Conservation (phyloP, 495 filamentous ascomycete genomes). For the Penicillium dipodomyicola region DNA sequence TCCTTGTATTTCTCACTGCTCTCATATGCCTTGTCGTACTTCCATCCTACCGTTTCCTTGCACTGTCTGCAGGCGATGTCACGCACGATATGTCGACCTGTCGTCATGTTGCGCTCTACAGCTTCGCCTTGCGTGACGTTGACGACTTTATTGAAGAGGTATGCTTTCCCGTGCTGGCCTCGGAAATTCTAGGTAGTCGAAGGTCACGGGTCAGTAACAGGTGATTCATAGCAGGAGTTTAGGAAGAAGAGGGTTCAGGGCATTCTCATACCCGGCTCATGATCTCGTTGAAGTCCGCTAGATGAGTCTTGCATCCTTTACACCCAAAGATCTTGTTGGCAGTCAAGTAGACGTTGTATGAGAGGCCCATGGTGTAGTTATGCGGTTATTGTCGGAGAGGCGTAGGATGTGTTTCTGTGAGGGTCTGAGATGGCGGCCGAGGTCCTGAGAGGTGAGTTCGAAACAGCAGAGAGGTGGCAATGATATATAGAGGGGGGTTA, state of each 20-base stretch:
- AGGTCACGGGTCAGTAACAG: conserved; percentile 16
- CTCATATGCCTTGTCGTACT: conserved; percentile 98
- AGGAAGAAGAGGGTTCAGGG: conserved; percentile 17
- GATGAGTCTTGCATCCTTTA: conserved; percentile 92
- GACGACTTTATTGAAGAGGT: conserved; percentile 91
- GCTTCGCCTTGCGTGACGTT: conserved; percentile 80
- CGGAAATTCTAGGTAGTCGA: conserved; percentile 79
- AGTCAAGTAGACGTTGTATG: conserved; percentile 94
- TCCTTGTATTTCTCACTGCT: conserved; percentile 94
- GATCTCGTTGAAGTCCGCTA: conserved; percentile 92
- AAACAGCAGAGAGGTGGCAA: conserved; percentile 8
- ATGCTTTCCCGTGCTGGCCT: conserved; percentile 97
- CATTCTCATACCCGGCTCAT: conserved; percentile 72
- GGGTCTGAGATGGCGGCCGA: neutral
- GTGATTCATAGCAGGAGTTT: conserved; percentile 5
- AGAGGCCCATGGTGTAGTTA: conserved; percentile 69
- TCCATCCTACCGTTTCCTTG: conserved; percentile 92
- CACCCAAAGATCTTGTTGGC: conserved; percentile 90
- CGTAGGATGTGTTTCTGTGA: conserved; percentile 1
- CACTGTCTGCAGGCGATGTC: conserved; percentile 90
- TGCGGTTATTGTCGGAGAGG: conserved; percentile 9
- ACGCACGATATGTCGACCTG: conserved; percentile 86
- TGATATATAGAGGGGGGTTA: conserved; percentile 3
- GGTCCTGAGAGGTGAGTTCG: conserved; percentile 10
- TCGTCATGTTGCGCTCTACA: conserved; percentile 97